Percentiles rank a stretch among this genome's conserved stretches.
Evolutionary conservation across 176 grass and related monocot species (phyloP).

Genomic region (Stipa capillata): DNA sequence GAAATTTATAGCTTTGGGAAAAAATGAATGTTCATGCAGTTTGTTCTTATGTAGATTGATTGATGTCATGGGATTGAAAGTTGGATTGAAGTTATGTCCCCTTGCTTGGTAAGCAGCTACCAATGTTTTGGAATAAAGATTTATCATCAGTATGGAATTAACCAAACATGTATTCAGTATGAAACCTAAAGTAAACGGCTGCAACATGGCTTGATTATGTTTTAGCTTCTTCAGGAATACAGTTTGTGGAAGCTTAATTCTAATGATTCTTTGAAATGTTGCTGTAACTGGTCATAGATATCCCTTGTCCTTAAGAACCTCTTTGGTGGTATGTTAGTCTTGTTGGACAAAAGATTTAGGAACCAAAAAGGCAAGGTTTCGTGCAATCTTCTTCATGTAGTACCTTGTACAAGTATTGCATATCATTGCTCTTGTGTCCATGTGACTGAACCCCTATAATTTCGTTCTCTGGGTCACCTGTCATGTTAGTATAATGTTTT

Average conservation of each 20-base stretch:
- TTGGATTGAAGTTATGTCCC: not conserved
- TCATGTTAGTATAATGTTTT: conserved; percentile 21
- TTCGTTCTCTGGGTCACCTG: not conserved
- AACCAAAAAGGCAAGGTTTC: not conserved
- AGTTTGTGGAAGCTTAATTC: not conserved
- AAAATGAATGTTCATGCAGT: not conserved
- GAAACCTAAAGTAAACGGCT: not conserved
- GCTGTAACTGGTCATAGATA: not conserved
- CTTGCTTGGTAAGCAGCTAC: not conserved
- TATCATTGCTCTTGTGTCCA: not conserved
- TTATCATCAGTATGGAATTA: not conserved
- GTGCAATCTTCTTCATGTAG: not conserved
- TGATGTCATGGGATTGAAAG: not conserved
- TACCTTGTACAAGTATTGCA: not conserved
- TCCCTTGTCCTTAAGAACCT: not conserved
- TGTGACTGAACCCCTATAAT: not conserved
- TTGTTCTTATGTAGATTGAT: not conserved
- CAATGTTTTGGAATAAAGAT: not conserved
- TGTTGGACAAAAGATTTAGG: not conserved
- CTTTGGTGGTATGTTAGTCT: not conserved
- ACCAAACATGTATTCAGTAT: not conserved
- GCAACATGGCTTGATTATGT: not conserved
- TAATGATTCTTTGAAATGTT: not conserved
- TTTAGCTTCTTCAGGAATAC: not conserved
- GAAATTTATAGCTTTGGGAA: not conserved